Base-by-base conservation (phyloP, 257 asterid species). In the Solanum virginianum region DNA sequence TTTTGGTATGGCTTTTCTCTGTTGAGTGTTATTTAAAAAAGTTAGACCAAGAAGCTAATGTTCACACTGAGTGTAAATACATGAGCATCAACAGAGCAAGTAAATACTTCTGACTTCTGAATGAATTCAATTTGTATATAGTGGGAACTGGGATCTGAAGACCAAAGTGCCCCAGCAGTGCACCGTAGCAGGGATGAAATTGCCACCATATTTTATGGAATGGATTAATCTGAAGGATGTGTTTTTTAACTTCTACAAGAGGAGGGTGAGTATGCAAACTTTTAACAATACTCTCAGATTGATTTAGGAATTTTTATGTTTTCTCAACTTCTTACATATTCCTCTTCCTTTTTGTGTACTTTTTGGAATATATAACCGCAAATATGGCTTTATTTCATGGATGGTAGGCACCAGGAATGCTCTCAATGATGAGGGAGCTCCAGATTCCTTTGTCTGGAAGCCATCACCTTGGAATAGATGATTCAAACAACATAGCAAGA, bases 131-230 rank as follows among this genome's bases (percentile, higher is more conserved):
- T 84, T 74, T 87, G 7, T 85, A 24, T 86, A 84, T 47, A 96
- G 98, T 83, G 99, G 99, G 84, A 96, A 94, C 86, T 96, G 99
- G 99, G 99, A 96, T 88, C 80, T 96, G 95, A 96, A 96, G 87
- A 95, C 98, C 51, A 93, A 94, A 89, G 85, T 95, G 55, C 99
- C 99, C 29, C 93, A 93, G 90, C 99, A 96, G 85, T 96, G 99
- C 87, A 86, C 86, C 82, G 94, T 92, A 24, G 89, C 97, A 32
- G 85, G 89, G 82, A 90, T 95, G 92, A 85, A 90, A 77, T 94
- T 95, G 84, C 99, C 99, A 10, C 84, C 92, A 2, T 96, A 93
- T 87, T 94, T 97, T 82, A 92, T 88, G 96, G 98, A 97, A 87
- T 97, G 99, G 99, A 95, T 95, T 90, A 97, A 97, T 91, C 87